Evolutionary conservation across 176 grass and related monocot genomes (phyloP).

Genomic region (Coix lacrymajobi): DNA sequence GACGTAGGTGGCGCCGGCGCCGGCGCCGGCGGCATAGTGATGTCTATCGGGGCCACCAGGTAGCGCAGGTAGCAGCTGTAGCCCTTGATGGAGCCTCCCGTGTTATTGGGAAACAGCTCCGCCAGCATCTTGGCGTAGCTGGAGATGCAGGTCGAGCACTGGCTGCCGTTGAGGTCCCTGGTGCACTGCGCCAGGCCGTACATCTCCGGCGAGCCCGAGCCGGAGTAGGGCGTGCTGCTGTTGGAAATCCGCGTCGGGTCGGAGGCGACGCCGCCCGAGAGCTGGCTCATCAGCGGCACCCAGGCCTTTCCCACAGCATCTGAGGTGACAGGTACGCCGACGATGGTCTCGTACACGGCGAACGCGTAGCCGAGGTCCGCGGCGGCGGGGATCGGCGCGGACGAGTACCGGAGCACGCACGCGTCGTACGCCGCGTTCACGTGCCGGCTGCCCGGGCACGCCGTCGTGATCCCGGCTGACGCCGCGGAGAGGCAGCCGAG

Average conservation of each 20-base stretch:
- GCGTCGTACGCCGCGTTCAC: not conserved
- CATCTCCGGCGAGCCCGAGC: not conserved
- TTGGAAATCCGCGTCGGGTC: not conserved
- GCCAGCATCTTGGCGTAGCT: accelerated
- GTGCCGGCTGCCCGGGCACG: not conserved
- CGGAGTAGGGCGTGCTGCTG: not conserved
- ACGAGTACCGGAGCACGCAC: conserved; percentile 51
- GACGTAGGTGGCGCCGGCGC: not conserved
- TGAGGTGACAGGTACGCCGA: not conserved
- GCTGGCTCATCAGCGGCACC: not conserved
- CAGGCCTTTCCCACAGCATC: not conserved
- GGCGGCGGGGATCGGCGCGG: not conserved
- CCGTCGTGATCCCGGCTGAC: not conserved
- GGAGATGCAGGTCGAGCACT: conserved; percentile 26
- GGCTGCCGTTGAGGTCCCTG: conserved; percentile 2
- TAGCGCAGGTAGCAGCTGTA: conserved; percentile 36
- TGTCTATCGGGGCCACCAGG: not conserved
- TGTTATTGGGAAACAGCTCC: not conserved
- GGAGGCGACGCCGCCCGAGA: not conserved
- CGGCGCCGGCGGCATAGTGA: not conserved
- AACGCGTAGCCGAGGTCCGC: not conserved
- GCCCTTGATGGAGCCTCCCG: conserved; percentile 1
- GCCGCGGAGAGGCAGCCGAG: not conserved
- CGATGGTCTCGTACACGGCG: not conserved
- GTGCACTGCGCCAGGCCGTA: conserved; percentile 58